phyloP scores from a whole-genome alignment of 768 basidiomycete species.

The Kwoniella pini region DNA sequence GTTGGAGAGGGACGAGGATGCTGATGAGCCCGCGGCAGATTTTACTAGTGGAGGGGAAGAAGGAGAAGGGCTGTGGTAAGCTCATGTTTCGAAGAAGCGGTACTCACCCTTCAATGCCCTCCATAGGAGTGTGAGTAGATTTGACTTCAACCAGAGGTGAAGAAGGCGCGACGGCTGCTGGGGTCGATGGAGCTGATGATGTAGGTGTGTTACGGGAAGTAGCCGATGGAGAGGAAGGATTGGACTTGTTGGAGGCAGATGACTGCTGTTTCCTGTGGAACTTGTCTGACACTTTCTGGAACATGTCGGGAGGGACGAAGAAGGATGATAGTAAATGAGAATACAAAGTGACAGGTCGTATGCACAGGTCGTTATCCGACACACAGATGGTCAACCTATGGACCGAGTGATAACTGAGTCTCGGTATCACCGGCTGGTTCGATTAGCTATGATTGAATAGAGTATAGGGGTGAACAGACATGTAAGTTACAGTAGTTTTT shows the following conservation, averaged over 20 bases:
- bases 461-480: no score
- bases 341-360: no score
- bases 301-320: constrained; percentile 26
- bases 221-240: constrained; percentile 11
- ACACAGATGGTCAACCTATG: no score
- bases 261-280: constrained; percentile 46
- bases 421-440: no score
- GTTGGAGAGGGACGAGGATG: constrained; percentile 34
- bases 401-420: no score
- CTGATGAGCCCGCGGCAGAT: constrained; percentile 33
- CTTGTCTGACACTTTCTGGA: constrained; percentile 47
- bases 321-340: background rate
- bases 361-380: no score
- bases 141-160: constrained; percentile 9
- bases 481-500: no score
- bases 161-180: constrained; percentile 4
- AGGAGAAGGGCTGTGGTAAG: background rate
- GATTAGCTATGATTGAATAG: no score
- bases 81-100: background rate
- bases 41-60: constrained; percentile 7
- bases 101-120: constrained; percentile 34
- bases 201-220: background rate
- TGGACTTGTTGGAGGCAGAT: constrained; percentile 21
- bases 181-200: constrained; percentile 1
- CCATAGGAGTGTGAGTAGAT: constrained; percentile 23